Conservation (phyloP, 768 basidiomycete species). For the Mycena leptocephala region DNA sequence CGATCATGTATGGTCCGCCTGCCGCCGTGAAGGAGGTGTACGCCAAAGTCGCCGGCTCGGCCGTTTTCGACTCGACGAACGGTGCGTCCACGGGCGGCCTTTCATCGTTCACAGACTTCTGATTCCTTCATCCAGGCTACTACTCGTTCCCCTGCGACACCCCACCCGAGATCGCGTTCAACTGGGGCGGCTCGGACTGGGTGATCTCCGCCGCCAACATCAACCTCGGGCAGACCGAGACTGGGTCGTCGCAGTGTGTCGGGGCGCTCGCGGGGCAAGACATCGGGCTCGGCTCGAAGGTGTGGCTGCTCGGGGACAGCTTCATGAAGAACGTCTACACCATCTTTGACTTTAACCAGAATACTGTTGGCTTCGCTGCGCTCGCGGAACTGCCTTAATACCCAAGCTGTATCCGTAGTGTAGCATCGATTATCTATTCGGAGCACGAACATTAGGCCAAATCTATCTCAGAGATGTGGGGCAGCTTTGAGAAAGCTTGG, state of each 20-base stretch:
- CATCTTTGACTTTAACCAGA: constrained; percentile 54
- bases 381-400: constrained; percentile 9
- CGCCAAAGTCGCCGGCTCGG: constrained; percentile 12
- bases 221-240: constrained; percentile 57
- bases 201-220: constrained; percentile 59
- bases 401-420: background rate
- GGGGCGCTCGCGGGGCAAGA: constrained; percentile 70
- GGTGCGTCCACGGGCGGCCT: constrained; percentile 7
- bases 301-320: constrained; percentile 54
- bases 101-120: background rate
- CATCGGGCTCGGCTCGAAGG: constrained; percentile 32
- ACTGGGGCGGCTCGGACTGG: constrained; percentile 54
- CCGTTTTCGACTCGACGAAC: constrained; percentile 5
- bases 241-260: constrained; percentile 62
- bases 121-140: background rate
- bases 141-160: constrained; percentile 41
- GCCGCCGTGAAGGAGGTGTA: constrained; percentile 12
- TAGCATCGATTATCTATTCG: background rate
- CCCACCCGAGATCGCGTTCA: constrained; percentile 48
- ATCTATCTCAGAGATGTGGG: constrained; percentile 2
- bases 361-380: constrained; percentile 55
- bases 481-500: background rate
- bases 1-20: constrained; percentile 48
- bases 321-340: constrained; percentile 64
- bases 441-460: background rate